Evolutionary conservation across 129 eudicot species (phyloP).

Genomic region (Flaveria brownii): DNA sequence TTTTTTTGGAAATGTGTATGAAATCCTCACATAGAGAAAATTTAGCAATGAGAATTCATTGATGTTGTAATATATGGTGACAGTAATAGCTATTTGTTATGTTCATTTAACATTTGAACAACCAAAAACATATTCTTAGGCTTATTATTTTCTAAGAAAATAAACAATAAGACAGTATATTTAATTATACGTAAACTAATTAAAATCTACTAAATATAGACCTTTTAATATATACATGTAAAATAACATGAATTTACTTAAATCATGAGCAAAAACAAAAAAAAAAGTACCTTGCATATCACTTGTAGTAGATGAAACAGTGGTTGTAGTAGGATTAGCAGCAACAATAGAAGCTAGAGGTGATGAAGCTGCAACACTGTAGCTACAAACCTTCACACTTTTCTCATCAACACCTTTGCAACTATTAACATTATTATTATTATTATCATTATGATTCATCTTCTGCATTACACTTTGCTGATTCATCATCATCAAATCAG

Average conservation of each 20-base stretch:
- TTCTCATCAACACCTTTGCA: constrained; percentile 47
- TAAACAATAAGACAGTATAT: background rate
- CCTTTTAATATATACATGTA: background rate
- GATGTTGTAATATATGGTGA: no score
- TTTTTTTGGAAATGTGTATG: no score
- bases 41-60: background rate
- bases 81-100: no score
- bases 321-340: constrained; percentile 27
- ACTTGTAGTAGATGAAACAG: constrained; percentile 41
- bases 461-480: constrained; percentile 22
- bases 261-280: background rate
- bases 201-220: no score
- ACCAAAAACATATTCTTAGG: background rate
- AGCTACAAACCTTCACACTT: constrained; percentile 26
- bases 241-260: background rate
- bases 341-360: constrained; percentile 31
- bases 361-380: background rate
- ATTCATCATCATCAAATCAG: constrained; percentile 53
- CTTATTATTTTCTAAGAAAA: background rate
- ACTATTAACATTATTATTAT: background rate
- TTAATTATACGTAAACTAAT: background rate
- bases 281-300: constrained; percentile 51
- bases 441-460: background rate
- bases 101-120: no score
- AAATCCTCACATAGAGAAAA: no score